Evolutionary conservation across 139 green algal genomes (phyloP), one percentile per base, ranked within the genome.

Genomic region (Picochlorum sp.): DNA sequence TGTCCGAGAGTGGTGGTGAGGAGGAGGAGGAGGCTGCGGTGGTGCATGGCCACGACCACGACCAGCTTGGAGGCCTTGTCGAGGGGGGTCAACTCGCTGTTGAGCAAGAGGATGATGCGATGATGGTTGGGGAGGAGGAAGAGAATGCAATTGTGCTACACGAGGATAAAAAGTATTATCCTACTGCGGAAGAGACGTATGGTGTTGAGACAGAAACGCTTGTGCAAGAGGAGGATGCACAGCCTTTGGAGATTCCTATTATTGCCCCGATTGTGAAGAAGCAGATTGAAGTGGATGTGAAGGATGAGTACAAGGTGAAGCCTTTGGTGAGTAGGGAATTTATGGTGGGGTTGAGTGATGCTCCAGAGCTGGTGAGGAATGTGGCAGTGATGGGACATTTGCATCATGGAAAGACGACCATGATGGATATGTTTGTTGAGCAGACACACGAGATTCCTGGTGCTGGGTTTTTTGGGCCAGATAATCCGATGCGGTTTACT

Each of bases 111-210:
- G 58, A 68, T 7, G 63, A 68, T 21, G 66, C 72, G 50, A 65
- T 57, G 67, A 44, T 70, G 67, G 74, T 85, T 26, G 80, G 55
- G 1, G 72, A 62, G 38, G 78, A 72, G 34, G 61, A 73, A 24
- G 71, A 72, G 30, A 67, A 60, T 62, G 50, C 30, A 61, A 70
- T 67, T 45, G 24, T 98, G 2, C 76, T 99, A 16, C 81, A 90
- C 15, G 94, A 99, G 70, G 94, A 99, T 81, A 99, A 98, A 57
- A 97, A 98, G 79, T 97, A 98, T 72, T 99, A 99, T 73, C 88
- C 94, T 11, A 88, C 82, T 14, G 94, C 94, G 2, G 86, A 96
- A 49, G 94, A 99, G 75, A 79, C 86, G 1, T 98, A 95, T 64
- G 93, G 94, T 1, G 55, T 62, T 37, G 93, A 85, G 24, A 90